Percentiles rank a stretch among this genome's conserved stretches.
These are phyloP conservation scores for Penicillium lagena DNA, from an alignment of 495 filamentous ascomycete genomes.

Conservation along the genomic window DNA sequence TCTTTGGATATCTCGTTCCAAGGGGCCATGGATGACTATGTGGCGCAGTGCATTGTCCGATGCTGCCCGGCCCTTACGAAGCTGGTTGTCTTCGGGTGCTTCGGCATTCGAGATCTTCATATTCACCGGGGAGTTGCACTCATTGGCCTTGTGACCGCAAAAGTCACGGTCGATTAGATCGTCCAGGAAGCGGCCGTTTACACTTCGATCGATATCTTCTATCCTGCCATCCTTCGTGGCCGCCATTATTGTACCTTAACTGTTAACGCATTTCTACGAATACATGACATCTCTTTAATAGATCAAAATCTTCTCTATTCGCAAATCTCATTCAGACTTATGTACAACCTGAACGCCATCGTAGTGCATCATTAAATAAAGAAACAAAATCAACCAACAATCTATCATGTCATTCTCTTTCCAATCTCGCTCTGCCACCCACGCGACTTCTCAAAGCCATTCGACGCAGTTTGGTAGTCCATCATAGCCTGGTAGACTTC, in stretches of 20 bases:
- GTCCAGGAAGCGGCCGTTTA: conserved; percentile 11
- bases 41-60: conserved; percentile 67
- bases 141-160: conserved; percentile 47
- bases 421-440: conserved; percentile 92
- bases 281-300: background rate
- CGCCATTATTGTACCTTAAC: no score
- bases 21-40: conserved; percentile 63
- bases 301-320: background rate
- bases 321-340: conserved; percentile 1
- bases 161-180: conserved; percentile 45
- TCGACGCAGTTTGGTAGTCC: conserved; percentile 76
- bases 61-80: conserved; percentile 66
- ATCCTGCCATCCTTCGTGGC: no score
- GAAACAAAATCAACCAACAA: background rate
- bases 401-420: conserved; percentile 57
- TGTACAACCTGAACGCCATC: conserved; percentile 1
- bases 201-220: no score
- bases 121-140: conserved; percentile 70
- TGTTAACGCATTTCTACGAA: background rate
- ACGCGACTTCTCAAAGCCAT: conserved; percentile 84
- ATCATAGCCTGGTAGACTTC: conserved; percentile 86
- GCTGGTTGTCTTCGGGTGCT: conserved; percentile 78
- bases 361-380: conserved; percentile 1
- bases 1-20: conserved; percentile 77
- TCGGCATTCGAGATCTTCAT: conserved; percentile 60